Conservation (phyloP, 768 basidiomycete genomes). For the Sarcodon sp. region DNA sequence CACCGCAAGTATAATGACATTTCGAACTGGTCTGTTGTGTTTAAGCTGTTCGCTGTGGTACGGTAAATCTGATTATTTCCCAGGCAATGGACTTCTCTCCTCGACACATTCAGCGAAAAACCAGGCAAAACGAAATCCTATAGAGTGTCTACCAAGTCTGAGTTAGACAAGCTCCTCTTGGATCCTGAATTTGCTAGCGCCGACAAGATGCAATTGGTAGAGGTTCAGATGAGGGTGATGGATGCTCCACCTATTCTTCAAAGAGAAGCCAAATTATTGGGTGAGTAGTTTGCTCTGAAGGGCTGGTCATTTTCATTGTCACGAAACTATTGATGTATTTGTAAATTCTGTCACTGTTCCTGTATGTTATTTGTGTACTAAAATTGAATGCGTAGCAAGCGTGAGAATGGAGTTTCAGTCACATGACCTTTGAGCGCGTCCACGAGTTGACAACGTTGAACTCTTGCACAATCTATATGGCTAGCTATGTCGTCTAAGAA, state of each 20-base stretch:
- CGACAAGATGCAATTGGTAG: constrained; percentile 65
- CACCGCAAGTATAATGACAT: constrained; percentile 79
- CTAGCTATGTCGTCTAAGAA: neutral
- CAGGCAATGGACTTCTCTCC: constrained; percentile 53
- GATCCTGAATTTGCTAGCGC: constrained; percentile 47
- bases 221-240: constrained; percentile 59
- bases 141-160: constrained; percentile 51
- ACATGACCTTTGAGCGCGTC: too few relatives aligned
- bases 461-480: too few relatives aligned
- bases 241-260: constrained; percentile 62
- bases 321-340: too few relatives aligned
- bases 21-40: constrained; percentile 39
- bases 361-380: too few relatives aligned
- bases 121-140: constrained; percentile 43
- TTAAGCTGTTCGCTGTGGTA: neutral
- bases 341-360: too few relatives aligned
- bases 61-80: neutral
- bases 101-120: constrained; percentile 45
- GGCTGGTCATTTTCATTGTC: too few relatives aligned
- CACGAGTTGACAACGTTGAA: too few relatives aligned
- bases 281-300: too few relatives aligned
- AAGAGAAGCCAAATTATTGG: constrained; percentile 34
- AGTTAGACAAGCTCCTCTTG: constrained; percentile 56
- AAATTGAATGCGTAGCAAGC: too few relatives aligned
- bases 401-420: too few relatives aligned